Evolutionary conservation across 116 monocot genomes (phyloP).

Genomic region (Zostera marina): DNA sequence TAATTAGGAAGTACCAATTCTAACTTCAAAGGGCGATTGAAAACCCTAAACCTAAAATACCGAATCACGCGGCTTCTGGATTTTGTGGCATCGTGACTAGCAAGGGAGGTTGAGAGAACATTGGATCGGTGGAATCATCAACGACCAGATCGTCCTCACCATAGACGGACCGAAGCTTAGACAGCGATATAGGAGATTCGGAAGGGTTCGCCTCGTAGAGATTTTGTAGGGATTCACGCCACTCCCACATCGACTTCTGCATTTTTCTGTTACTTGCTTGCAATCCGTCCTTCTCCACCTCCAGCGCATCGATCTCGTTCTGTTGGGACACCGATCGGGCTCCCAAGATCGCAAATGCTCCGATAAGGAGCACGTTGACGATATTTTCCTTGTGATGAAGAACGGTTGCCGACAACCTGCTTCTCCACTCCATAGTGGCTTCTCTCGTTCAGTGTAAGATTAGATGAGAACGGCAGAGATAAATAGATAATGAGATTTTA

Average conservation of each 20-base stretch:
- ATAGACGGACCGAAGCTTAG: slow-evolving; percentile 18
- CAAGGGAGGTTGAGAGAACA: not conserved
- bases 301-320: slow-evolving; percentile 23
- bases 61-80: not conserved
- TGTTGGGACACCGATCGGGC: slow-evolving; percentile 21
- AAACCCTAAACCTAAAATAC: too few relatives aligned
- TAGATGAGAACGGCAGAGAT: too few relatives aligned
- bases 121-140: not conserved
- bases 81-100: not conserved
- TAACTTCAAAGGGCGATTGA: too few relatives aligned
- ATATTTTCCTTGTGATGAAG: slow-evolving; percentile 22
- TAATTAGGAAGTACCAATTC: too few relatives aligned
- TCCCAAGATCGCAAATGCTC: slow-evolving; percentile 17
- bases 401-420: not conserved
- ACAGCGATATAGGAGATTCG: slow-evolving; percentile 17
- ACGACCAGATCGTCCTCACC: slow-evolving; percentile 11
- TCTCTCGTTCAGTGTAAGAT: too few relatives aligned
- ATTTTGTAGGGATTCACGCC: slow-evolving; percentile 14
- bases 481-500: too few relatives aligned
- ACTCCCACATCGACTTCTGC: slow-evolving; percentile 27
- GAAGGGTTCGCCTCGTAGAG: slow-evolving; percentile 15
- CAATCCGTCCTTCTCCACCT: slow-evolving; percentile 24
- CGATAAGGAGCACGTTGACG: slow-evolving; percentile 15
- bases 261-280: slow-evolving; percentile 17
- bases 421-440: not conserved